Evolutionary conservation across 768 basidiomycete genomes (phyloP).

Genomic region (Russula vinacea): DNA sequence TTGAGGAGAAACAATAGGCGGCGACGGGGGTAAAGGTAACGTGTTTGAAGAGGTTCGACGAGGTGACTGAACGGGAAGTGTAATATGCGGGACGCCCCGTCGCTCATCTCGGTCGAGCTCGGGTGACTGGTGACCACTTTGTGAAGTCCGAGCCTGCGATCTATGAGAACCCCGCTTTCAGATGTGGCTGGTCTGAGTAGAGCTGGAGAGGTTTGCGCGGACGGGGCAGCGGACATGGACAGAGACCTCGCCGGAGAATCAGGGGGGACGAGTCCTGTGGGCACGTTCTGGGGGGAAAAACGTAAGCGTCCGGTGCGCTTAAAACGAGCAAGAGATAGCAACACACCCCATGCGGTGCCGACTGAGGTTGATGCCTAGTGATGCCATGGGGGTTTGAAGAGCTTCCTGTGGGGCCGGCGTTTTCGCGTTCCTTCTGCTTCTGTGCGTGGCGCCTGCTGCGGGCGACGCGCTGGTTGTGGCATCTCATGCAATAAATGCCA

Average conservation of each 20-base stretch:
- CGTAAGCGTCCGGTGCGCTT: not conserved
- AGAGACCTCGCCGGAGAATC: not conserved
- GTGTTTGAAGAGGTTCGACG: not conserved
- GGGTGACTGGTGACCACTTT: conserved; percentile 1
- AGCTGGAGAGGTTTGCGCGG: not conserved
- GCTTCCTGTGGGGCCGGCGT: conserved; percentile 45
- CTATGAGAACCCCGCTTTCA: not conserved
- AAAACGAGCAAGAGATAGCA: not conserved
- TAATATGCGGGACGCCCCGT: not conserved
- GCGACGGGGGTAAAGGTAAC: conserved; percentile 10
- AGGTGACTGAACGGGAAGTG: not conserved
- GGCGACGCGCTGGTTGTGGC: conserved; percentile 96
- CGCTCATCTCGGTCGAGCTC: conserved; percentile 14
- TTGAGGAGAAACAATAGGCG: conserved; percentile 4
- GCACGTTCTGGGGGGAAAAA: not conserved
- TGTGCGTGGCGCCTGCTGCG: conserved; percentile 88
- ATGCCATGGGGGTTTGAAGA: conserved; percentile 35
- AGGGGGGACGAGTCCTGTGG: not conserved
- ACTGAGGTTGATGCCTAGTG: conserved; percentile 31
- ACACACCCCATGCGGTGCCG: conserved; percentile 39
- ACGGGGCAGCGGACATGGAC: not conserved
- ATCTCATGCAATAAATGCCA: conserved; percentile 98
- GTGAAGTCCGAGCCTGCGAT: not conserved
- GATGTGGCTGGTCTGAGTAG: not conserved
- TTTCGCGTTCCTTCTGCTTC: conserved; percentile 63